A percentile compares a stretch with the other conserved stretches of the same genome.
phyloP scores from a whole-genome alignment of 139 green algal species.

The Coelastrella sp. region DNA sequence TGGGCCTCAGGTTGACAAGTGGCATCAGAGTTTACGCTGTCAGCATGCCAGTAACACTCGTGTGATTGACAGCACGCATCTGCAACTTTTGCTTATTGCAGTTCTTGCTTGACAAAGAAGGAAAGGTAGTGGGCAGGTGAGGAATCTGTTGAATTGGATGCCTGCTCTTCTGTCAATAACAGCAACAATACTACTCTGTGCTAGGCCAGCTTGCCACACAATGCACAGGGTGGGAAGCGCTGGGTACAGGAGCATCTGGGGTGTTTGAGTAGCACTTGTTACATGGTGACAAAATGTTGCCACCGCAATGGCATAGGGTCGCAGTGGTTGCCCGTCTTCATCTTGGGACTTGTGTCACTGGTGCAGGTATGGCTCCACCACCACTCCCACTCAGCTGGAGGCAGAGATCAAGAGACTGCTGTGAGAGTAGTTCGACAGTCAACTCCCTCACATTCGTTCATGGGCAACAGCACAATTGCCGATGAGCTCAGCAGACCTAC shows the following conservation, averaged over 20 bases:
- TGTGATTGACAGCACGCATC: too few species aligned
- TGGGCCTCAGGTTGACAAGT: too few species aligned
- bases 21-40: too few species aligned
- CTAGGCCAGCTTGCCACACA: not conserved
- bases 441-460: too few species aligned
- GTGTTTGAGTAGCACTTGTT: too few species aligned
- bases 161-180: not conserved
- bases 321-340: not conserved
- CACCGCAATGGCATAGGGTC: constrained; percentile 33
- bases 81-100: constrained; percentile 12
- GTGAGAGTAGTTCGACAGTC: not conserved
- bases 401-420: constrained; percentile 56
- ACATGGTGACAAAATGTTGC: not conserved
- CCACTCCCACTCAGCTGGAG: constrained; percentile 49
- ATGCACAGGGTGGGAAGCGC: too few species aligned
- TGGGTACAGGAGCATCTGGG: too few species aligned
- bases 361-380: constrained; percentile 50
- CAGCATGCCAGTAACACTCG: too few species aligned
- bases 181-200: not conserved
- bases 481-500: too few species aligned
- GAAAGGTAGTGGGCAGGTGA: constrained; percentile 54
- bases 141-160: not conserved
- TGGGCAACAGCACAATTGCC: too few species aligned
- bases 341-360: not conserved
- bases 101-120: constrained; percentile 70